Evolutionary conservation across 2,329 filamentous ascomycete species (phyloP).

Genomic region (Hypomyces perniciosus): DNA sequence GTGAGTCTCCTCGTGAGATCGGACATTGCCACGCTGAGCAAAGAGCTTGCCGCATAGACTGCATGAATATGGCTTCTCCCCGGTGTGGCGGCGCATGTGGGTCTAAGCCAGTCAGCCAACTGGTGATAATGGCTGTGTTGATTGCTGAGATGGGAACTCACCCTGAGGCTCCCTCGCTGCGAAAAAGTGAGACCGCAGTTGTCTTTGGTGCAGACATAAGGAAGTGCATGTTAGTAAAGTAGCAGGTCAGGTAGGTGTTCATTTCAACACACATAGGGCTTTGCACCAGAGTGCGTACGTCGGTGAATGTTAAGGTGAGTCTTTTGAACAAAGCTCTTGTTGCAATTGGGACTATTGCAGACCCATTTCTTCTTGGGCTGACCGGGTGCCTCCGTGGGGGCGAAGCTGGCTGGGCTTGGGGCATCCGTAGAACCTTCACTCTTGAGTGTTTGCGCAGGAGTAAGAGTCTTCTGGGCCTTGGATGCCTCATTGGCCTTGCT

Average conservation of each 20-base stretch:
- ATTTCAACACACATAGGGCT: conserved; percentile 54
- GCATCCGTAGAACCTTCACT: conserved; percentile 13
- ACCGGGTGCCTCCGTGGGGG: no score
- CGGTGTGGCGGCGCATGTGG: conserved; percentile 79
- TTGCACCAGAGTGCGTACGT: conserved; percentile 79
- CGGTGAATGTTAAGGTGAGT: conserved; percentile 88
- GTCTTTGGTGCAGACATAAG: conserved; percentile 63
- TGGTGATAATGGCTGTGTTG: no score
- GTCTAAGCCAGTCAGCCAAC: conserved; percentile 52
- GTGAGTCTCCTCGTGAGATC: conserved; percentile 77
- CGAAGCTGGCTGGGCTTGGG: conserved; percentile 25
- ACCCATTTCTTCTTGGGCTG: conserved; percentile 56
- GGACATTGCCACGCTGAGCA: conserved; percentile 80
- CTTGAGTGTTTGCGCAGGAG: conserved; percentile 17
- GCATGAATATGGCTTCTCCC: conserved; percentile 78
- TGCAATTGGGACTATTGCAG: conserved; percentile 68
- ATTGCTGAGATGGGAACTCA: conserved; percentile 36
- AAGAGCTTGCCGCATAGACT: conserved; percentile 75
- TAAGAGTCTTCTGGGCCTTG: conserved; percentile 18
- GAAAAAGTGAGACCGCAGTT: conserved; percentile 76
- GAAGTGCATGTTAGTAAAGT: background rate
- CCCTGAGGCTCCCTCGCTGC: conserved; percentile 85
- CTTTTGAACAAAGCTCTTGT: conserved; percentile 82
- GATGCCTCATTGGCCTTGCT: conserved; percentile 40
- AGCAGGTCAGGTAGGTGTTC: background rate